phyloP scores from a whole-genome alignment of 2,329 filamentous ascomycete species.

The Rhinocladiella mackenziei region DNA sequence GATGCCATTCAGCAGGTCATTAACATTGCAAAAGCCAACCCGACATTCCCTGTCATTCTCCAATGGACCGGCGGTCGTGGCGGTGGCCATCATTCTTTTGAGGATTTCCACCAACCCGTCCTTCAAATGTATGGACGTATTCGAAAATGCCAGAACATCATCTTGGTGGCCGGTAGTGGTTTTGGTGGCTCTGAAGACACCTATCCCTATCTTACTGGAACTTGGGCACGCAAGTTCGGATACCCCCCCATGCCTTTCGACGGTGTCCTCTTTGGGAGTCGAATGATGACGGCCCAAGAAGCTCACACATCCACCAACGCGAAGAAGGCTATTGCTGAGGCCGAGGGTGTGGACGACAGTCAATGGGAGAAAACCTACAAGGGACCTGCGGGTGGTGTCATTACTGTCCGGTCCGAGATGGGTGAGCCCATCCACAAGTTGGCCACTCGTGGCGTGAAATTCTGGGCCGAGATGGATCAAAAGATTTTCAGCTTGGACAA shows the following conservation, averaged over 20 bases:
- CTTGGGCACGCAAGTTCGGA: slow-evolving; percentile 80
- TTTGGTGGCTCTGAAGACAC: slow-evolving; percentile 88
- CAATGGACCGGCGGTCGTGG: slow-evolving; percentile 95
- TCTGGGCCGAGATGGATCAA: slow-evolving; percentile 99
- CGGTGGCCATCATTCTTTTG: slow-evolving; percentile 89
- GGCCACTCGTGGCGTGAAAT: slow-evolving; percentile 87
- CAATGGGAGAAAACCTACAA: slow-evolving; percentile 95
- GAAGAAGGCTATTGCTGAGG: slow-evolving; percentile 85
- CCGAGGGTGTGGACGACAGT: slow-evolving; percentile 72
- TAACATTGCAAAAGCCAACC: slow-evolving; percentile 92
- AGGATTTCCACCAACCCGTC: slow-evolving; percentile 91
- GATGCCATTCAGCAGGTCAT: slow-evolving; percentile 86
- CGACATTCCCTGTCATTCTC: slow-evolving; percentile 83
- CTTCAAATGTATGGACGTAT: slow-evolving; percentile 88
- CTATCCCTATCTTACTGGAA: slow-evolving; percentile 85
- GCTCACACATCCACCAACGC: slow-evolving; percentile 81
- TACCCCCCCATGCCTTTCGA: slow-evolving; percentile 94
- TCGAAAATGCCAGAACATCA: slow-evolving; percentile 77
- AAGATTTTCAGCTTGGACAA: slow-evolving; percentile 97
- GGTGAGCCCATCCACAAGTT: slow-evolving; percentile 99
- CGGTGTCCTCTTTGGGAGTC: slow-evolving; percentile 82
- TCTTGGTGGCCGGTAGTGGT: slow-evolving; percentile 84
- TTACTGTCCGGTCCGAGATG: slow-evolving; percentile 98
- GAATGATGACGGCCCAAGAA: slow-evolving; percentile 93
- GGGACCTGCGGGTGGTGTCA: slow-evolving; percentile 83